Base-by-base conservation (phyloP, 2,329 filamentous ascomycete species). In the Pyricularia grisea region DNA sequence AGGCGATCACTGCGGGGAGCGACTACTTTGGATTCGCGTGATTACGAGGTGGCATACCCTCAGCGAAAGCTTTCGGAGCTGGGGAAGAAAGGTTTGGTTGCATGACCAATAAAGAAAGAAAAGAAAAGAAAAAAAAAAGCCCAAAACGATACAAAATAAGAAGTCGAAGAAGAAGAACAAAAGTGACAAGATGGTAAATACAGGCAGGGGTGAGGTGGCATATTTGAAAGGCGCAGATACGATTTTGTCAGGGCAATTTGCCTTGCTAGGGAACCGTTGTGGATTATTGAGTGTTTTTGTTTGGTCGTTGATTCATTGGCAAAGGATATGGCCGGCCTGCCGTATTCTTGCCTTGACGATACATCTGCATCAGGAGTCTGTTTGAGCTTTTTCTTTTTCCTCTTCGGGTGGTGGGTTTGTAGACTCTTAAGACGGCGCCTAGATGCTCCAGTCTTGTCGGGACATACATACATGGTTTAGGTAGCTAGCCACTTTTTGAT, bases 1-100 rank as follows among this genome's bases (percentile, higher is more conserved):
- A 94, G 74, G 95, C 95, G 72, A 97, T 99, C 79, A 99, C 95
- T n/a, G 90, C 94, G 73, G 95, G 95, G 74, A 95, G 93, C 82
- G 94, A 98, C 79, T 98, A 91, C 79, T 99, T 99, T 79, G 95
- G 95, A 71, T 98, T 99, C 80, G 94, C 95, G 75, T 98, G 90
- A 84, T 28, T 11, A 14, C 28, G 64, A 36, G 17, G 65, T 14
- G 42, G 33, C 65, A 55, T 36, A 9, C n/a, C 5, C 33, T 36
- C 11, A 50, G 36, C 25, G 23, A 14, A 30, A 17, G 36, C 65
- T 20, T n/a, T 50, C 23, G 65, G 31, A 27, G 65, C 65, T 42
- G 31, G n/a, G 65, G 23, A 25, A 14, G 20, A 66, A 30, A 66
- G 65, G 42, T 7, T 50, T 50, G 42, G 17, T 50, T 50, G 42